phyloP scores from a whole-genome alignment of 129 eudicot species.

The Ambrosia artemisiifolia region DNA sequence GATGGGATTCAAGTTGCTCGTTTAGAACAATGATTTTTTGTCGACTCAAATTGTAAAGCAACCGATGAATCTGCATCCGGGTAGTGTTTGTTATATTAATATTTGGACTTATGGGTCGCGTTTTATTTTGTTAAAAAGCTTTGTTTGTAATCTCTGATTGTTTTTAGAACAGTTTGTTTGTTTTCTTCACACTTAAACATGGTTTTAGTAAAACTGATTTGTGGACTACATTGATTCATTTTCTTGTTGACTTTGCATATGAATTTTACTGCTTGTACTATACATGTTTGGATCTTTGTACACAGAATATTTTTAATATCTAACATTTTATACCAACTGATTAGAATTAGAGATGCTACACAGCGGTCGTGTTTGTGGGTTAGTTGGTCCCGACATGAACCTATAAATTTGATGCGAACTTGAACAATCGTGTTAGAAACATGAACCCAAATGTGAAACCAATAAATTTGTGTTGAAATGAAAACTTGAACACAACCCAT shows the following conservation, averaged over 20 bases:
- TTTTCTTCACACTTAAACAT: constrained; percentile 28
- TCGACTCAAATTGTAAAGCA: constrained; percentile 31
- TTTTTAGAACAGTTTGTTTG: constrained; percentile 32
- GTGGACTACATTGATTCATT: neutral
- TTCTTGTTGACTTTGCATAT: constrained; percentile 16
- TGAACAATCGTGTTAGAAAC: too few species aligned
- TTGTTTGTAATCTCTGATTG: constrained; percentile 31
- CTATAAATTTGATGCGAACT: too few species aligned
- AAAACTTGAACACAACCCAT: too few species aligned
- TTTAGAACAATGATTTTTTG: constrained; percentile 10
- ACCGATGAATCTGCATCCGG: constrained; percentile 21
- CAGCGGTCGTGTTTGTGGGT: too few species aligned
- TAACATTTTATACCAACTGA: neutral
- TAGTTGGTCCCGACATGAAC: too few species aligned
- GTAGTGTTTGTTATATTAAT: constrained; percentile 13
- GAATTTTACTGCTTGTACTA: constrained; percentile 28
- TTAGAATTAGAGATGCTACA: neutral
- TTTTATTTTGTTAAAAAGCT: constrained; percentile 21
- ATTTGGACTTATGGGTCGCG: neutral
- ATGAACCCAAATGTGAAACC: too few species aligned
- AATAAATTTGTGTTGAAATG: too few species aligned
- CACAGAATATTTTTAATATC: constrained; percentile 12
- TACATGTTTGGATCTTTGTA: constrained; percentile 19
- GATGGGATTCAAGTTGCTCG: constrained; percentile 18
- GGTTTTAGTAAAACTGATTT: constrained; percentile 23